phyloP scores from a whole-genome alignment of 768 basidiomycete genomes.

The Panus rudis region DNA sequence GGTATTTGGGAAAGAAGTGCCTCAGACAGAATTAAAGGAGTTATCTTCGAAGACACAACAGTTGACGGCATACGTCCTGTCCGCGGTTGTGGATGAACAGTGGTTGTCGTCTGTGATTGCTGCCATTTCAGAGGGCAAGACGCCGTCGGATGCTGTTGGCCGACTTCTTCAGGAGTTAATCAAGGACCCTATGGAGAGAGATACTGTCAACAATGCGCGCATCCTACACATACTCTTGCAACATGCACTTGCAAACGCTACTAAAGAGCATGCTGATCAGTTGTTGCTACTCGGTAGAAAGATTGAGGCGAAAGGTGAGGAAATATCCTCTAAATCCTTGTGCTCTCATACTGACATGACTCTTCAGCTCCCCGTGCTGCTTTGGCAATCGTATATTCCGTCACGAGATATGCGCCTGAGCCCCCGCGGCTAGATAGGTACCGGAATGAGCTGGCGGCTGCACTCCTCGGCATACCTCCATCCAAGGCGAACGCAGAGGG shows the following conservation, averaged over 20 bases:
- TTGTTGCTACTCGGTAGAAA: constrained; percentile 72
- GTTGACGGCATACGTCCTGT: constrained; percentile 58
- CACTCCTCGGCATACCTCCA: constrained; percentile 58
- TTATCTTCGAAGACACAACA: constrained; percentile 42
- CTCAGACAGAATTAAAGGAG: constrained; percentile 30
- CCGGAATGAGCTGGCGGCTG: constrained; percentile 87
- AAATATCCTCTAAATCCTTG: background rate
- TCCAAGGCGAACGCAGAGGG: constrained; percentile 63
- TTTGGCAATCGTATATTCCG: constrained; percentile 55
- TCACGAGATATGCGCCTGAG: constrained; percentile 60
- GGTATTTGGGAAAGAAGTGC: constrained; percentile 36
- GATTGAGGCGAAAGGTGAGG: constrained; percentile 55
- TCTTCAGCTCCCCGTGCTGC: constrained; percentile 60
- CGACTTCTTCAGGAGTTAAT: constrained; percentile 29
- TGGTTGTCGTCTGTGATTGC: constrained; percentile 44
- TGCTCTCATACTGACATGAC: background rate
- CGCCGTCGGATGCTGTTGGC: constrained; percentile 19
- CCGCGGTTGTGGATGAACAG: constrained; percentile 35
- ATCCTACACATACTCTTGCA: constrained; percentile 56
- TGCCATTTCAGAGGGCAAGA: constrained; percentile 24
- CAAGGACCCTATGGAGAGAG: constrained; percentile 25
- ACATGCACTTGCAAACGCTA: constrained; percentile 51
- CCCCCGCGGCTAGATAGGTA: constrained; percentile 68
- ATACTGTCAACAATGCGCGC: constrained; percentile 49
- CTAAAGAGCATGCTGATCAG: constrained; percentile 58